Evolutionary conservation across 1,139 yeast genomes (phyloP).

Genomic region (Candida tropicalis): DNA sequence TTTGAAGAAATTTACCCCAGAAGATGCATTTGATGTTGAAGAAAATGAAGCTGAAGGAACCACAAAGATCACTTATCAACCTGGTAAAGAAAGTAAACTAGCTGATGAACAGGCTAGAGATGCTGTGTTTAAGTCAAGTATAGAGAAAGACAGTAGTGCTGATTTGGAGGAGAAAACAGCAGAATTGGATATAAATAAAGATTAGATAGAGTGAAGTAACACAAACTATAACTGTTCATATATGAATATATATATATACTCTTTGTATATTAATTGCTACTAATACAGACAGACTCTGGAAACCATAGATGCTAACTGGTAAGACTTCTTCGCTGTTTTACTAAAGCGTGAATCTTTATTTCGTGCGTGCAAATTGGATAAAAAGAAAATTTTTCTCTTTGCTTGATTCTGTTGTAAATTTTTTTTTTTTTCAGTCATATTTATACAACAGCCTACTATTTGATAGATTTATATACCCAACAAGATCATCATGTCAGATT

Average conservation of each 20-base stretch:
- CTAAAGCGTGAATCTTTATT: background rate
- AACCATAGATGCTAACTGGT: too few relatives aligned
- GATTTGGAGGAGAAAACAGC: slow-evolving; percentile 10
- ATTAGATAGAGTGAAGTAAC: background rate
- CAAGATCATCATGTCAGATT: slow-evolving; percentile 46
- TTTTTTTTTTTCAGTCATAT: slow-evolving; percentile 5
- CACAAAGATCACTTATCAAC: slow-evolving; percentile 49
- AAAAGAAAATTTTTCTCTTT: slow-evolving; percentile 3
- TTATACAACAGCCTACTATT: background rate
- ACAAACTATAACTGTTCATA: too few relatives aligned
- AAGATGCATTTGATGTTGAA: slow-evolving; percentile 51
- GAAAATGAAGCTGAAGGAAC: slow-evolving; percentile 40
- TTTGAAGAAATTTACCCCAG: slow-evolving; percentile 71
- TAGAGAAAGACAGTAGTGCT: slow-evolving; percentile 12
- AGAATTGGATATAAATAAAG: slow-evolving; percentile 6
- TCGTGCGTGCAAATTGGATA: slow-evolving; percentile 5
- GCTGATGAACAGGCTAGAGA: slow-evolving; percentile 45
- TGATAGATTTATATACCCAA: background rate
- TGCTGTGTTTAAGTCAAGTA: slow-evolving; percentile 22
- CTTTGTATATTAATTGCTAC: background rate
- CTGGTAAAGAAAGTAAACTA: slow-evolving; percentile 52
- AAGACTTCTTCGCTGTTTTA: too few relatives aligned
- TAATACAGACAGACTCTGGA: too few relatives aligned
- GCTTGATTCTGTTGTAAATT: background rate
- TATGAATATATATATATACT: background rate